These are phyloP conservation scores for Yamadazyma songkhlaensis DNA, from an alignment of 1,139 yeast species.

Conservation along the genomic window DNA sequence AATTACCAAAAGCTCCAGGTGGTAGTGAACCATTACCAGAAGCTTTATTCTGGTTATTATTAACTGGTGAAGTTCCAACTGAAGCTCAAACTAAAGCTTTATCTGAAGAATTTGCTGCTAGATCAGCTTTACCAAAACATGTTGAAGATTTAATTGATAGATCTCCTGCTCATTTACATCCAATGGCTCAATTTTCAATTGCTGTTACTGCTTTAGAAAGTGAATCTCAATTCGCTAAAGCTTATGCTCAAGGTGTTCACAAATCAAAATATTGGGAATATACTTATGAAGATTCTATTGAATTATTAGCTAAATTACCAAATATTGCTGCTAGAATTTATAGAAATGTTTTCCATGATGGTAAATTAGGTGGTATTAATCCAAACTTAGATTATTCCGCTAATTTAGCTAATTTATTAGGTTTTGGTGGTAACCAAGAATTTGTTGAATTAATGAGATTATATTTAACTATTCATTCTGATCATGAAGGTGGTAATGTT, in stretches of 20 bases:
- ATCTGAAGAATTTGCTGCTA: slow-evolving; percentile 80
- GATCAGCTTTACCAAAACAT: slow-evolving; percentile 82
- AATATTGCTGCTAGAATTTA: slow-evolving; percentile 91
- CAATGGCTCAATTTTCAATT: slow-evolving; percentile 96
- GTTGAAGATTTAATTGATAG: slow-evolving; percentile 79
- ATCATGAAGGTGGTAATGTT: slow-evolving; percentile 98
- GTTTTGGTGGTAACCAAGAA: slow-evolving; percentile 75
- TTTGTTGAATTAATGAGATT: slow-evolving; percentile 90
- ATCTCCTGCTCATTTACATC: slow-evolving; percentile 85
- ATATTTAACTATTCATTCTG: slow-evolving; percentile 92
- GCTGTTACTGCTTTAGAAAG: slow-evolving; percentile 91
- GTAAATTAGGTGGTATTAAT: slow-evolving; percentile 73
- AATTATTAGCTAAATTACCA: slow-evolving; percentile 88
- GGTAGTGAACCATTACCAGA: slow-evolving; percentile 86
- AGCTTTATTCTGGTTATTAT: slow-evolving; percentile 87
- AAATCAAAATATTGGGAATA: slow-evolving; percentile 90
- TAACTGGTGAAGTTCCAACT: slow-evolving; percentile 89
- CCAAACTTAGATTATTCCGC: slow-evolving; percentile 85
- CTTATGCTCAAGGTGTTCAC: slow-evolving; percentile 85
- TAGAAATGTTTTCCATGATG: slow-evolving; percentile 86
- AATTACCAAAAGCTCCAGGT: slow-evolving; percentile 91
- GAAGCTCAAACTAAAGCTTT: slow-evolving; percentile 71
- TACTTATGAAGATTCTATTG: slow-evolving; percentile 87
- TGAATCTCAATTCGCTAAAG: slow-evolving; percentile 86
- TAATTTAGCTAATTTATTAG: slow-evolving; percentile 81